Evolutionary conservation across 345 rosid genomes (phyloP).

Genomic region (Acer negundo): DNA sequence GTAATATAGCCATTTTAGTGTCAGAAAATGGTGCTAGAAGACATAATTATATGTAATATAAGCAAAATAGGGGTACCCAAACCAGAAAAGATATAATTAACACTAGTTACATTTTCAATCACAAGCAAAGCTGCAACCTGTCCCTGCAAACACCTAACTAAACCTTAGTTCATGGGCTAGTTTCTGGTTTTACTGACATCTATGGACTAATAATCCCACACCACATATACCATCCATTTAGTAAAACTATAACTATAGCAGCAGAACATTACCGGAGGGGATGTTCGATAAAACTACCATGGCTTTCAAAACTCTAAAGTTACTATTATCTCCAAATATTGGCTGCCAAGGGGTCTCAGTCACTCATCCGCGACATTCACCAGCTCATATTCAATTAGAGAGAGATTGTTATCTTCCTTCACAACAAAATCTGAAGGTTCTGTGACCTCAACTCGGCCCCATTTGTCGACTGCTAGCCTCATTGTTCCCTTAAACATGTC

Average conservation of each 20-base stretch:
- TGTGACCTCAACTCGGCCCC: conserved; percentile 51
- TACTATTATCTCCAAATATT: neutral
- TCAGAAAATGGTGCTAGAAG: too few relatives aligned
- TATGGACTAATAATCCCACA: neutral
- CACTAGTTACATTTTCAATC: neutral
- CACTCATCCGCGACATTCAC: conserved; percentile 36
- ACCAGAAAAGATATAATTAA: conserved; percentile 1
- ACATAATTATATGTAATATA: too few relatives aligned
- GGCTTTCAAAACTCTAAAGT: neutral
- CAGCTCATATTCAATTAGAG: conserved; percentile 50
- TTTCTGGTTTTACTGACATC: conserved; percentile 4
- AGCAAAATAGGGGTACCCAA: neutral
- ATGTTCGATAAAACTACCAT: neutral
- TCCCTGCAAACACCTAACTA: neutral
- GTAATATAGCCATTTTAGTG: too few relatives aligned
- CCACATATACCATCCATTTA: conserved; percentile 7
- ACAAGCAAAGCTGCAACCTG: neutral
- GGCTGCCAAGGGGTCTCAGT: conserved; percentile 1
- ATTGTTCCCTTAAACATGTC: conserved; percentile 50
- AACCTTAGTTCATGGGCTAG: neutral
- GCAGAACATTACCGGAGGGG: neutral
- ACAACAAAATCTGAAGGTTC: conserved; percentile 40
- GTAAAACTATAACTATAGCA: conserved; percentile 10
- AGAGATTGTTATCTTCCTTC: conserved; percentile 45
- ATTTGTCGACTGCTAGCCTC: conserved; percentile 57